Conservation (phyloP, 2,329 filamentous ascomycete species). For the Colletotrichum agaves region DNA sequence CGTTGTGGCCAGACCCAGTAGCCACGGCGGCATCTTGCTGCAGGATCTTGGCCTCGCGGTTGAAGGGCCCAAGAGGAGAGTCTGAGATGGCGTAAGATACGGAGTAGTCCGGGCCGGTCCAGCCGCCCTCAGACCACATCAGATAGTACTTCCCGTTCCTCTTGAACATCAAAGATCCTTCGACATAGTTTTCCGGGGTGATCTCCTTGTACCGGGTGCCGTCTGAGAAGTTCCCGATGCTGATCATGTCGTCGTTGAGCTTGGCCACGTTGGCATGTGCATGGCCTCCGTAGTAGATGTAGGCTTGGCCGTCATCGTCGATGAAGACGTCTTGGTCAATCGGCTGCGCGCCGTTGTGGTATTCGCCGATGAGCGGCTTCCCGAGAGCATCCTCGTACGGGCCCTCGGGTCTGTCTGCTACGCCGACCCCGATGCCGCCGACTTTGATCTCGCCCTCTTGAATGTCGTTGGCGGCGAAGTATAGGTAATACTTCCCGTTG, state of each 20-base stretch:
- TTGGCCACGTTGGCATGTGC: slow-evolving; percentile 53
- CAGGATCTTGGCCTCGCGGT: slow-evolving; percentile 55
- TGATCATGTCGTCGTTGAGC: slow-evolving; percentile 56
- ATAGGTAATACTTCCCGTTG: slow-evolving; percentile 72
- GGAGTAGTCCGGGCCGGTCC: slow-evolving; percentile 53
- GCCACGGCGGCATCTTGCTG: slow-evolving; percentile 52
- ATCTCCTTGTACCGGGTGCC: slow-evolving; percentile 56
- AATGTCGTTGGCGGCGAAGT: slow-evolving; percentile 65
- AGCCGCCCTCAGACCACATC: slow-evolving; percentile 49
- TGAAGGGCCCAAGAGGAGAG: slow-evolving; percentile 53
- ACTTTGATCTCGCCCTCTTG: slow-evolving; percentile 61
- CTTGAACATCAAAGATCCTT: slow-evolving; percentile 52
- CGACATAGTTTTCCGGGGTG: slow-evolving; percentile 54
- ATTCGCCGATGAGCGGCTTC: slow-evolving; percentile 56
- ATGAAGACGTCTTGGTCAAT: slow-evolving; percentile 72
- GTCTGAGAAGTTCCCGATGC: slow-evolving; percentile 50
- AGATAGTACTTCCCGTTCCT: slow-evolving; percentile 51
- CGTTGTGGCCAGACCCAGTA: slow-evolving; percentile 57
- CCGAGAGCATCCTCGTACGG: slow-evolving; percentile 69
- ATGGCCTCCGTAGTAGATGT: slow-evolving; percentile 70
- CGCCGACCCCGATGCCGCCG: slow-evolving; percentile 69
- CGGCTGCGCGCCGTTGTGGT: slow-evolving; percentile 50
- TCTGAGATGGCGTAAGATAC: slow-evolving; percentile 57
- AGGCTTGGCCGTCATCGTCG: slow-evolving; percentile 66
- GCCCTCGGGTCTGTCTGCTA: slow-evolving; percentile 64